phyloP scores from a whole-genome alignment of 306 rosid species.

The Vigna trinervia region DNA sequence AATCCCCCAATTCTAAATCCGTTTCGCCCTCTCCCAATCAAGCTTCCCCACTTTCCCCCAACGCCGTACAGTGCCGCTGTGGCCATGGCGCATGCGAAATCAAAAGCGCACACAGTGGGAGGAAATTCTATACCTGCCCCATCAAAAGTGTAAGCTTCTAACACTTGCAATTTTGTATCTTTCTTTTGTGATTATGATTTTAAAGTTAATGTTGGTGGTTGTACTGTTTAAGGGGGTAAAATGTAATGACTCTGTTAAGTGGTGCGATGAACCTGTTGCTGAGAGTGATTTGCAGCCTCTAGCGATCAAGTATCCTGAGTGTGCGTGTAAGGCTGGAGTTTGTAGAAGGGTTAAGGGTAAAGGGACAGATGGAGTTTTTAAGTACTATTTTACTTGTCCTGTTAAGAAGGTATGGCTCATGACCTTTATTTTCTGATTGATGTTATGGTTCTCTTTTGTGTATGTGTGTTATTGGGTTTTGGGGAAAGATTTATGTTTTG shows the following conservation, averaged over 20 bases:
- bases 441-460: not conserved
- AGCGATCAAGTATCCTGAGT: not conserved
- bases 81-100: not conserved
- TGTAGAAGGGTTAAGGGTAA: conserved; percentile 37
- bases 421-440: not conserved
- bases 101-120: not conserved
- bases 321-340: conserved; percentile 54
- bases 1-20: not conserved
- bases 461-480: not conserved
- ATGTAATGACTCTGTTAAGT: conserved; percentile 13
- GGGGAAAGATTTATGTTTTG: not conserved
- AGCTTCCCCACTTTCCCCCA: not conserved
- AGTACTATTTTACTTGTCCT: conserved; percentile 37
- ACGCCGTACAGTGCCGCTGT: not conserved
- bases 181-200: not conserved
- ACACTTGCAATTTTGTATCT: not conserved
- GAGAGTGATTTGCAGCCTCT: conserved; percentile 44
- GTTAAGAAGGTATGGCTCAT: conserved; percentile 33
- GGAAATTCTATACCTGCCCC: conserved; percentile 52
- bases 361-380: not conserved
- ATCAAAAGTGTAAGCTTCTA: conserved; percentile 46
- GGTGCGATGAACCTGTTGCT: not conserved
- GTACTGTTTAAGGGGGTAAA: conserved; percentile 39
- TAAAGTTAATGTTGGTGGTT: not conserved
- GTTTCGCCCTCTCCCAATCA: not conserved